Conservation (phyloP, 2,329 filamentous ascomycete species). For the Phialocephala sp. region DNA sequence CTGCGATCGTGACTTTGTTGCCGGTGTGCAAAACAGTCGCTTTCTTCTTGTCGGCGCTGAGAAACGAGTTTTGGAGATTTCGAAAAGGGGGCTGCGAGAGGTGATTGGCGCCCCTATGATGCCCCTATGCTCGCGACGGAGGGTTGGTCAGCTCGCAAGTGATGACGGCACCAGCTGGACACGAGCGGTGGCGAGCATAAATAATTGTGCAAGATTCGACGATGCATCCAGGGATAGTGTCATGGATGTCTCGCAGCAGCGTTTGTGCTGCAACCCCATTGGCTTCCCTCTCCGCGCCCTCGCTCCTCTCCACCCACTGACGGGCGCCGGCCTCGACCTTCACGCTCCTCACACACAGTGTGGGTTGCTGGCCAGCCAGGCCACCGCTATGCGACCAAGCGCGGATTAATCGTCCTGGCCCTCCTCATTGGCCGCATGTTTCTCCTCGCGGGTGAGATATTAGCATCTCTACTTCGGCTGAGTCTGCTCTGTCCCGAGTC, state of each 20-base stretch:
- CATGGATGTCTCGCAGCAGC: constrained; percentile 19
- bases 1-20: not conserved
- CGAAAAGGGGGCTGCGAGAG: not conserved
- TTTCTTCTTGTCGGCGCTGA: not conserved
- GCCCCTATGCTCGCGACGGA: not conserved
- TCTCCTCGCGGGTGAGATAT: constrained; percentile 17
- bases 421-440: constrained; percentile 17
- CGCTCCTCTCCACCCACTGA: constrained; percentile 13
- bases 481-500: constrained; percentile 17
- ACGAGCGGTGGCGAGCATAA: not conserved
- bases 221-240: not conserved
- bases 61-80: not conserved
- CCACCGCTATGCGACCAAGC: constrained; percentile 9
- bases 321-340: constrained; percentile 2
- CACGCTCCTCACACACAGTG: not conserved
- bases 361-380: constrained; percentile 11
- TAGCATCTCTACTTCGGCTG: constrained; percentile 15
- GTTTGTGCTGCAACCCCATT: constrained; percentile 17
- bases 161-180: not conserved
- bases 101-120: not conserved
- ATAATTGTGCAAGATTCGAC: constrained; percentile 11
- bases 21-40: not conserved
- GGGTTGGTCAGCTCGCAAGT: constrained; percentile 10
- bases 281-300: constrained; percentile 18
- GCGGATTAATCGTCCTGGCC: not conserved